Percentiles rank a stretch among this genome's conserved stretches.
These are phyloP conservation scores for Trebouxia sp. DNA, from an alignment of 139 green algal species.

Conservation along the genomic window DNA sequence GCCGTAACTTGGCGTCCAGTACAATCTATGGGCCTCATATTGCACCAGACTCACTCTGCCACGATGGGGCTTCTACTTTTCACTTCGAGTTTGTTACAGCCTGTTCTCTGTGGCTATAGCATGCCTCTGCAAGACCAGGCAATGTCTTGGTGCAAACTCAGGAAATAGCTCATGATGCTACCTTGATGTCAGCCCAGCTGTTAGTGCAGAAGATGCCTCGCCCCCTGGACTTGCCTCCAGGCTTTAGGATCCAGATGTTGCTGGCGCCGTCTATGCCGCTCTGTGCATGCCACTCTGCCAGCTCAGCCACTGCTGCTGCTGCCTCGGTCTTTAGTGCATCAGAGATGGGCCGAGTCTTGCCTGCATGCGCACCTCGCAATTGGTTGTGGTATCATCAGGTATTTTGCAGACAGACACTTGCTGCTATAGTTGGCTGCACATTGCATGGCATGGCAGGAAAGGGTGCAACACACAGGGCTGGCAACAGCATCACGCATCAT, in stretches of 20 bases:
- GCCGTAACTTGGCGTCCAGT: no score
- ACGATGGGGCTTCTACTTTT: no score
- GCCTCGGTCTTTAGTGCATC: slow-evolving; percentile 5
- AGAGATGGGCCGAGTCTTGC: background rate
- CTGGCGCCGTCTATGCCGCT: slow-evolving; percentile 47
- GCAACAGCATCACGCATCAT: no score
- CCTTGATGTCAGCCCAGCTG: slow-evolving; percentile 37
- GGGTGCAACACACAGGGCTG: background rate
- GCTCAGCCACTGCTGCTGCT: slow-evolving; percentile 1
- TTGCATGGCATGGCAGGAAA: slow-evolving; percentile 19
- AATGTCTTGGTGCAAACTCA: background rate
- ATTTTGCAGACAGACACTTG: no score
- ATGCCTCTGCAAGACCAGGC: background rate
- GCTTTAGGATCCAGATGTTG: slow-evolving; percentile 78
- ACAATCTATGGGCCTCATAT: no score
- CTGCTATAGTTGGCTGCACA: no score
- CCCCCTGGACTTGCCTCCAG: slow-evolving; percentile 58
- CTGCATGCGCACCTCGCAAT: background rate
- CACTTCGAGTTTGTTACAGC: background rate
- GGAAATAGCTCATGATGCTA: background rate
- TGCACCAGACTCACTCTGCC: no score
- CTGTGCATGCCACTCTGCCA: slow-evolving; percentile 38
- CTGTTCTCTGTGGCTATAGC: background rate
- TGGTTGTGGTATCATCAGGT: background rate
- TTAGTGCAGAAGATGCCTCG: slow-evolving; percentile 69